Conservation (phyloP, 495 filamentous ascomycete genomes). For the Penicillium simplicissimum region DNA sequence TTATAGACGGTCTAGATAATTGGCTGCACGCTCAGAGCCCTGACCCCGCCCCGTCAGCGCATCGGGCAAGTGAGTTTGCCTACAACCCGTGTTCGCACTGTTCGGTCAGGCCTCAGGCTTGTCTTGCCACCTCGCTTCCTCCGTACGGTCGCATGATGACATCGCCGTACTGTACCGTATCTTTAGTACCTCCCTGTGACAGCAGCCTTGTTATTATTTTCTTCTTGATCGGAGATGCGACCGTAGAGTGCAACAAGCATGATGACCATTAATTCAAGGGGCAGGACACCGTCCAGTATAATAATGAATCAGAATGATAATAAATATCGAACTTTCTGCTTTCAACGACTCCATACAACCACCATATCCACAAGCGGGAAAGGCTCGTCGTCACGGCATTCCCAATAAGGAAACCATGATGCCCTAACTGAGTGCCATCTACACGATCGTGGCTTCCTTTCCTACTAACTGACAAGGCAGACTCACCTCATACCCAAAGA, state of each 20-base stretch:
- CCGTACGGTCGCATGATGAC: constrained; percentile 10
- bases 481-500: neutral
- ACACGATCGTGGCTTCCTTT: constrained; percentile 16
- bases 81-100: no score
- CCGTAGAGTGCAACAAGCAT: neutral
- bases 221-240: neutral
- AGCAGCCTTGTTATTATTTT: neutral
- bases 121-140: no score
- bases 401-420: constrained; percentile 19
- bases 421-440: constrained; percentile 8
- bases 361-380: neutral
- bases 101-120: no score
- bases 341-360: neutral
- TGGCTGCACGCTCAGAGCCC: no score
- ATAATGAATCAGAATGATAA: neutral
- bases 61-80: no score
- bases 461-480: neutral
- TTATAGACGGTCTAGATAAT: no score
- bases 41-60: no score
- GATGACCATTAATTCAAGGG: neutral
- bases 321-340: neutral
- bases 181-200: neutral
- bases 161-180: neutral
- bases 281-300: neutral
- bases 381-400: neutral